Conservation (phyloP, 345 rosid genomes). For the Erodium maritimum region DNA sequence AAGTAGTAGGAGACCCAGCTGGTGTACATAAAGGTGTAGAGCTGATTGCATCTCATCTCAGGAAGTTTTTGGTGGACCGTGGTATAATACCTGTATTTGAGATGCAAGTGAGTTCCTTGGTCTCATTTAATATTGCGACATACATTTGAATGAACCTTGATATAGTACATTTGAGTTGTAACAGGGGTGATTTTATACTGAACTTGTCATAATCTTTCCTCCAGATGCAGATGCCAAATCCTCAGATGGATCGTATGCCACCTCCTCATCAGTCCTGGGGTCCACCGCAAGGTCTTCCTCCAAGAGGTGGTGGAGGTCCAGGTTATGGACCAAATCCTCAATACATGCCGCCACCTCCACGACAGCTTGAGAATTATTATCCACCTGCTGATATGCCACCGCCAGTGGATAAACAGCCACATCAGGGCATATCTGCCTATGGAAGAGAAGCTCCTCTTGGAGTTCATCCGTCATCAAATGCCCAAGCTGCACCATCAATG, state of each 20-base stretch:
- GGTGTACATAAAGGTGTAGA: constrained; percentile 87
- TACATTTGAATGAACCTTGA: background rate
- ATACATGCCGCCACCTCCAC: constrained; percentile 79
- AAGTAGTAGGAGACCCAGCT: constrained; percentile 74
- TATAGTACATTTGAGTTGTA: background rate
- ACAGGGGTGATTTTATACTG: too few species aligned
- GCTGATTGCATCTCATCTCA: constrained; percentile 86
- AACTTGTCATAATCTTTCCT: constrained; percentile 6
- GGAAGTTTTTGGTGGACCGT: constrained; percentile 96
- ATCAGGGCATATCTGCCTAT: constrained; percentile 91
- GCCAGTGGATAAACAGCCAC: constrained; percentile 86
- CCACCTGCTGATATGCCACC: constrained; percentile 74
- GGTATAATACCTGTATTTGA: constrained; percentile 87
- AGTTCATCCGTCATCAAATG: constrained; percentile 47
- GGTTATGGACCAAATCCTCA: constrained; percentile 68
- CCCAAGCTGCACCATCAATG: constrained; percentile 78
- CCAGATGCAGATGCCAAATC: constrained; percentile 81
- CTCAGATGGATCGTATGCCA: constrained; percentile 77
- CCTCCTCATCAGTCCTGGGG: constrained; percentile 87
- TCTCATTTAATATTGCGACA: background rate
- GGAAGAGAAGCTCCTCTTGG: constrained; percentile 87
- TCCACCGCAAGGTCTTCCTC: constrained; percentile 78
- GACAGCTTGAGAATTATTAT: constrained; percentile 74
- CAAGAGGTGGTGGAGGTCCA: constrained; percentile 55
- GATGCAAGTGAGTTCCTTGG: constrained; percentile 46